Evolutionary conservation across 2,329 filamentous ascomycete species (phyloP), one percentile per base, ranked within the genome.

Genomic region (Beauveria bassiana): DNA sequence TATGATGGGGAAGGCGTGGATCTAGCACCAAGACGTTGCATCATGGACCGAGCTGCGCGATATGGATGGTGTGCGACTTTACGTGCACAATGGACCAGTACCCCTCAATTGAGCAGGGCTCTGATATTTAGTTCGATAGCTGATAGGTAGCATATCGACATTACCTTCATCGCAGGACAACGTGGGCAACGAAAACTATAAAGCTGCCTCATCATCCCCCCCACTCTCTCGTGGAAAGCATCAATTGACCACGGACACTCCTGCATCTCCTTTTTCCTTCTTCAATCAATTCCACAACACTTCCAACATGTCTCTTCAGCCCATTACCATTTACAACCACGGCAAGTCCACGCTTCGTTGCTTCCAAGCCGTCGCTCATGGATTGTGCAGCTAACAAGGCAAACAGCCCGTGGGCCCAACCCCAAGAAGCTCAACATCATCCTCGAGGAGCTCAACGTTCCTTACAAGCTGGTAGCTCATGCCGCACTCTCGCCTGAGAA

Each of bases 361-460:
- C 54, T 5, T 22, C 40, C 12, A 6, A 12, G 8, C 9, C 26
- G 18, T 26, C n/a, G 47, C 20, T 9, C n/a, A 3, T 7, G 20
- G 3, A 20, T 10, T 2, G 3, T 18, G 14, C 34, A 59, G 7
- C 57, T 59, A 40, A 59, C 47, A 31, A 49, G n/a, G 3, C 16
- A n/a, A 22, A 28, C 28, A 61, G 61, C 61, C 12, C 47, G 63
- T 49, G 63, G 63, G 22, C 61, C 61, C 49, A 64, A 64, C 57
- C 63, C 63, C 22, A 57, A 53, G 47, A 61, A 63, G 67, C 71
- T 61, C 56, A 54, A 58, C 57, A 62, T 66, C 10, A 47, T 68
- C 4, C 46, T 68, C 7, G 67, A 69, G 46, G 67, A 70, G 60
- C 62, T 70, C 3, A 63, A 52, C 14, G 31, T 70, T 1, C 63